phyloP scores from a whole-genome alignment of 176 grass and related monocot species.

The Metroxylon sagu region DNA sequence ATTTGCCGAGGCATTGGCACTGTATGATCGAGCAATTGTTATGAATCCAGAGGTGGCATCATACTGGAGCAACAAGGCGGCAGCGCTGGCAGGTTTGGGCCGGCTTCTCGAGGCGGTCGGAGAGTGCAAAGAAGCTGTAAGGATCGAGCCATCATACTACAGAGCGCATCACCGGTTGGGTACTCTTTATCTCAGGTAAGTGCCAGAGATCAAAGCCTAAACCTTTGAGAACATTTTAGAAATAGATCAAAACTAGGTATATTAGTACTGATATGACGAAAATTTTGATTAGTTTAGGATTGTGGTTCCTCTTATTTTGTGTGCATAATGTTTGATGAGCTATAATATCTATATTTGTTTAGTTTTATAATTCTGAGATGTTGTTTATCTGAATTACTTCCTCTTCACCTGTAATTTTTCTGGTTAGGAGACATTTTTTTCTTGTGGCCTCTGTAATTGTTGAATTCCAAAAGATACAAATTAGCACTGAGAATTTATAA shows the following conservation, averaged over 20 bases:
- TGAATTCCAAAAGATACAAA: too few species aligned
- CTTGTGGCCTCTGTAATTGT: too few species aligned
- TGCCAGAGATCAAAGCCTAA: too few species aligned
- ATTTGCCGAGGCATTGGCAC: constrained; percentile 66
- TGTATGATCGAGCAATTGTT: constrained; percentile 80
- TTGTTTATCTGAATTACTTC: too few species aligned
- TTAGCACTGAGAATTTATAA: too few species aligned
- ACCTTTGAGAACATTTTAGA: too few species aligned
- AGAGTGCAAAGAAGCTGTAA: constrained; percentile 73
- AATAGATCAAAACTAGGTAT: too few species aligned
- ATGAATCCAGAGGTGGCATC: constrained; percentile 50
- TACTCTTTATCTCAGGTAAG: constrained; percentile 72
- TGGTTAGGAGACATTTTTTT: too few species aligned
- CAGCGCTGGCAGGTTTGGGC: constrained; percentile 55
- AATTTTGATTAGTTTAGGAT: not conserved
- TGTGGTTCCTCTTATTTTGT: not conserved
- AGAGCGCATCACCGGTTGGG: constrained; percentile 73
- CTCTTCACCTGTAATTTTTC: too few species aligned
- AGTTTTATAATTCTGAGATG: too few species aligned
- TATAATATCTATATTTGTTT: too few species aligned
- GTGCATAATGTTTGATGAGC: not conserved
- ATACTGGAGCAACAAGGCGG: constrained; percentile 87
- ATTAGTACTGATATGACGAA: too few species aligned
- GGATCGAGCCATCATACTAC: constrained; percentile 55
- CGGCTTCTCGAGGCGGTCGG: constrained; percentile 59